Conservation (phyloP, 1,284 basidiomycete genomes). For the Microbotryum lychnidis-dioicae region DNA sequence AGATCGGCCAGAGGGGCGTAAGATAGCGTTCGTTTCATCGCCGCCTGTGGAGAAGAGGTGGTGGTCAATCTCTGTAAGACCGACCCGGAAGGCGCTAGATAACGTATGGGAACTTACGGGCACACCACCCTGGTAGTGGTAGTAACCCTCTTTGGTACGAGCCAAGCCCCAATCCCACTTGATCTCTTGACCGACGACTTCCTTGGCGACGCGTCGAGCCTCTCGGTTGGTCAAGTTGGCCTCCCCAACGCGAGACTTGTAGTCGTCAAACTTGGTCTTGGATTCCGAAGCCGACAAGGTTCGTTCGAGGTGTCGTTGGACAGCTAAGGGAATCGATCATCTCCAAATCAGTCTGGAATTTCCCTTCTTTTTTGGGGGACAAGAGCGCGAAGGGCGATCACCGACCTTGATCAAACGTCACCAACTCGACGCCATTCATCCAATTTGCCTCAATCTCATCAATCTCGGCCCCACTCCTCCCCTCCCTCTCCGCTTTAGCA, state of each 20-base stretch:
- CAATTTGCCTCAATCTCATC: conserved; percentile 70
- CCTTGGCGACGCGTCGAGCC: conserved; percentile 61
- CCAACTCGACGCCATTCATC: conserved; percentile 61
- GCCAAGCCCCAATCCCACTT: conserved; percentile 83
- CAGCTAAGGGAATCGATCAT: conserved; percentile 32
- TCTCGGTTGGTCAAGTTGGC: conserved; percentile 58
- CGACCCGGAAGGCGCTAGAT: too few relatives aligned
- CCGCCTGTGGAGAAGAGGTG: conserved; percentile 46
- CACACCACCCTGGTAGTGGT: conserved; percentile 77
- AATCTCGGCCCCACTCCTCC: conserved; percentile 60
- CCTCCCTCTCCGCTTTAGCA: conserved; percentile 61
- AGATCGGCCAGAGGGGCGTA: conserved; percentile 78
- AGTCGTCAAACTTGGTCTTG: conserved; percentile 52
- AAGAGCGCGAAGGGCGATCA: neutral
- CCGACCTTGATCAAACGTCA: conserved; percentile 75
- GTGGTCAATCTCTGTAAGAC: too few relatives aligned
- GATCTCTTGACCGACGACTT: conserved; percentile 60
- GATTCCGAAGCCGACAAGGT: conserved; percentile 51
- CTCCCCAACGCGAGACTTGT: conserved; percentile 53
- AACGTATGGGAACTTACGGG: conserved; percentile 42
- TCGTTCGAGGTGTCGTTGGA: conserved; percentile 47
- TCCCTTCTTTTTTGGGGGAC: too few relatives aligned
- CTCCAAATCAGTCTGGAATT: neutral
- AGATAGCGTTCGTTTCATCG: conserved; percentile 68
- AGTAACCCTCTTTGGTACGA: conserved; percentile 83